A percentile compares a stretch with the other conserved stretches of the same genome.
Conservation (phyloP, 78 protist genomes). For the Dictyostelium discoideum region dicty_2.7 NC_007090.3:3414001-3414500, state of each 20-base stretch:
- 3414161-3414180: background rate
- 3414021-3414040: background rate
- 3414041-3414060: background rate
- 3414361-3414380: background rate
- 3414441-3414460: background rate
- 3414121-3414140: background rate
- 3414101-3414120: background rate
- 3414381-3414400: background rate
- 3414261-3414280: background rate
- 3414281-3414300: background rate
- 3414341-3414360: background rate
- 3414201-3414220: background rate
- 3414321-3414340: background rate
- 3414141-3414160: background rate
- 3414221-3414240: background rate
- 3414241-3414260: background rate
- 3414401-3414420: background rate
- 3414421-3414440: background rate
- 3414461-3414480: background rate
- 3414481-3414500: background rate
- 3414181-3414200: background rate
- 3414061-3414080: conserved; percentile 1
- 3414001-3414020: background rate
- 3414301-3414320: background rate
- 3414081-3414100: background rate